Conservation (phyloP, 2,329 filamentous ascomycete species). For the Monosporascus sp. region DNA sequence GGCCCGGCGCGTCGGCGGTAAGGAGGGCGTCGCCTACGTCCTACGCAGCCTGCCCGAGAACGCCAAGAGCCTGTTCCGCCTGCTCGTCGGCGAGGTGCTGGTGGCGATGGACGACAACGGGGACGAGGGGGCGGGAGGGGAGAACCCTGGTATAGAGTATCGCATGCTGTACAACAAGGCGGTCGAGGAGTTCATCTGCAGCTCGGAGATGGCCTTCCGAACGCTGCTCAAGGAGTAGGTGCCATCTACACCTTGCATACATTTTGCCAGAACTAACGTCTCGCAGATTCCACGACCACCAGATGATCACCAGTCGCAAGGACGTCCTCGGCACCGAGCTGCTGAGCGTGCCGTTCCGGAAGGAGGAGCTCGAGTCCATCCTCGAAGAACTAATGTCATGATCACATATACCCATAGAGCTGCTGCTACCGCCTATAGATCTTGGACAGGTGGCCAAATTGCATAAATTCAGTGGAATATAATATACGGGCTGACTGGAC, state of each 20-base stretch:
- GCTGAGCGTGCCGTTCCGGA: slow-evolving; percentile 76
- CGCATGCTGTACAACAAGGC: slow-evolving; percentile 90
- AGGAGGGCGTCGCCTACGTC: slow-evolving; percentile 88
- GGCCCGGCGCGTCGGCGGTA: slow-evolving; percentile 73
- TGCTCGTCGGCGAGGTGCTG: slow-evolving; percentile 81
- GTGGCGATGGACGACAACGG: slow-evolving; percentile 61
- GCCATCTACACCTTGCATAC: not conserved
- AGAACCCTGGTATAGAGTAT: slow-evolving; percentile 77
- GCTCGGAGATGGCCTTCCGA: slow-evolving; percentile 91
- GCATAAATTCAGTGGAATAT: too few species aligned
- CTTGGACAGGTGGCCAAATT: too few species aligned
- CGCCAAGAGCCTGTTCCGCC: slow-evolving; percentile 77
- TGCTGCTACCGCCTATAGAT: too few species aligned
- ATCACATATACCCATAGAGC: slow-evolving; percentile 2
- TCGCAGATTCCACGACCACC: slow-evolving; percentile 83
- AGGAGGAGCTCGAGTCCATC: slow-evolving; percentile 83
- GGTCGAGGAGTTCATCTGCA: slow-evolving; percentile 94
- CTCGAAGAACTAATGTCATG: slow-evolving; percentile 64
- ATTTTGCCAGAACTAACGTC: slow-evolving; percentile 13
- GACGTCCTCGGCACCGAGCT: slow-evolving; percentile 82
- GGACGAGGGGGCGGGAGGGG: slow-evolving; percentile 40
- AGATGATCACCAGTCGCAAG: slow-evolving; percentile 88
- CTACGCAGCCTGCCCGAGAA: slow-evolving; percentile 88
- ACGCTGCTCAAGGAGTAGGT: slow-evolving; percentile 85
- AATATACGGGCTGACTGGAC: too few species aligned